These are phyloP conservation scores for Suillus hirtellus DNA, from an alignment of 768 basidiomycete species.

Conservation along the genomic window DNA sequence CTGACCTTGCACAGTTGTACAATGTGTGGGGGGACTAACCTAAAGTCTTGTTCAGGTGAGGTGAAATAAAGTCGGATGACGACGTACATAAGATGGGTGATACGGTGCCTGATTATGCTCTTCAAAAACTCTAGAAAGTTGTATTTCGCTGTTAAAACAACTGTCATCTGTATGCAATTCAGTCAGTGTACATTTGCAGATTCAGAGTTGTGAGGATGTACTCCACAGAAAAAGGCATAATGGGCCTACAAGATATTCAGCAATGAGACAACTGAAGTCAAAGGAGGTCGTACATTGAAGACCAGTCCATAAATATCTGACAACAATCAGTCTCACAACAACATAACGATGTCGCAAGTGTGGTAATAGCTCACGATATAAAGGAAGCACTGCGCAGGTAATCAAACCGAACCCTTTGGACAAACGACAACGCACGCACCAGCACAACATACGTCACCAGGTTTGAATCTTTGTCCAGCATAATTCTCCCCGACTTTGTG, in stretches of 20 bases:
- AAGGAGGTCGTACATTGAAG: conserved; percentile 45
- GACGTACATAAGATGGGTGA: conserved; percentile 45
- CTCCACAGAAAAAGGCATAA: conserved; percentile 53
- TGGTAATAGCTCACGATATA: conserved; percentile 51
- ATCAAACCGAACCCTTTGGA: background rate
- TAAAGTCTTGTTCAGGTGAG: conserved; percentile 3
- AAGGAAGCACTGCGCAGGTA: conserved; percentile 48
- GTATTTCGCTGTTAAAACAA: conserved; percentile 50
- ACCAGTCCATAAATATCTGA: conserved; percentile 70
- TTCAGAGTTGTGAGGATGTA: conserved; percentile 32
- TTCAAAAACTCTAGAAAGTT: conserved; percentile 45
- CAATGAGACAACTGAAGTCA: background rate
- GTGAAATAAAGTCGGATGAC: background rate
- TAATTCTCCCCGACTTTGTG: conserved; percentile 48
- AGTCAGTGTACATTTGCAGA: conserved; percentile 4
- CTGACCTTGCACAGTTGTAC: conserved; percentile 51
- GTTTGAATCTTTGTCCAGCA: conserved; percentile 50
- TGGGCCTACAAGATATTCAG: conserved; percentile 50
- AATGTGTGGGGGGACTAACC: conserved; percentile 50
- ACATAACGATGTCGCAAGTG: background rate
- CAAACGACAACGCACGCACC: conserved; percentile 38
- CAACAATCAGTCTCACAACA: conserved; percentile 3
- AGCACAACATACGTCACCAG: conserved; percentile 61
- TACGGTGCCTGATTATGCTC: conserved; percentile 44
- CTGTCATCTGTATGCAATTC: conserved; percentile 42